Conservation (phyloP, 2,329 filamentous ascomycete species). For the Davidsoniella eucalypti region DNA sequence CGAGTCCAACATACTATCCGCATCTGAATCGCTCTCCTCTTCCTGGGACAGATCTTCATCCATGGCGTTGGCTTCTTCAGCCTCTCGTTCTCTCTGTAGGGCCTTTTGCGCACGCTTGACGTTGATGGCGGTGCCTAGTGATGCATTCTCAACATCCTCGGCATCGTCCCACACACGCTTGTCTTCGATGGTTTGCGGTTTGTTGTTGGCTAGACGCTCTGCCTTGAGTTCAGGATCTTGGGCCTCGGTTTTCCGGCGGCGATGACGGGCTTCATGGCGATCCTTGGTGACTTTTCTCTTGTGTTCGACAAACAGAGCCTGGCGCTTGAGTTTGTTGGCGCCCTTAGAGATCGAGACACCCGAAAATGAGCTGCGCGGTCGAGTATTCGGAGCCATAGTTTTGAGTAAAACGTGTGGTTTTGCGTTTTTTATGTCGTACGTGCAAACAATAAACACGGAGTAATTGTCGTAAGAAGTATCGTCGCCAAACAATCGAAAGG, state of each 20-base stretch:
- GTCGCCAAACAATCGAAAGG: background rate
- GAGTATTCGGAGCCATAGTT: slow-evolving; percentile 14
- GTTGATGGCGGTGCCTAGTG: slow-evolving; percentile 38
- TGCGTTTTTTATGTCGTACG: background rate
- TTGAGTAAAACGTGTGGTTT: background rate
- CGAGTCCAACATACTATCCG: slow-evolving; percentile 70
- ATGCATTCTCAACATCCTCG: slow-evolving; percentile 35
- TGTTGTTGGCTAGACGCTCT: slow-evolving; percentile 59
- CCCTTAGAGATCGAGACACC: slow-evolving; percentile 25
- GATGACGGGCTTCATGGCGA: slow-evolving; percentile 61
- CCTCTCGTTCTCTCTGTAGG: slow-evolving; percentile 36
- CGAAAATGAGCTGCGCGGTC: slow-evolving; percentile 14
- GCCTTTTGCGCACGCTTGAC: slow-evolving; percentile 39
- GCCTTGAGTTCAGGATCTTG: slow-evolving; percentile 62
- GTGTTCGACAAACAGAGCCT: slow-evolving; percentile 61
- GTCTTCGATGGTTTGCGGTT: slow-evolving; percentile 65
- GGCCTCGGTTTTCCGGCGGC: slow-evolving; percentile 68
- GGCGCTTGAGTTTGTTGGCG: slow-evolving; percentile 64
- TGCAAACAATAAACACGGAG: background rate
- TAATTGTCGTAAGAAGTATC: background rate
- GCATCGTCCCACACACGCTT: slow-evolving; percentile 83
- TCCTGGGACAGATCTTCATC: slow-evolving; percentile 34
- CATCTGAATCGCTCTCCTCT: slow-evolving; percentile 31
- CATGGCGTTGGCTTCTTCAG: slow-evolving; percentile 21
- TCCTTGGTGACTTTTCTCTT: slow-evolving; percentile 62